Percentiles rank a stretch among this genome's conserved stretches.
These are phyloP conservation scores for Boletus sp. DNA, from an alignment of 768 basidiomycete genomes.

Conservation along the genomic window DNA sequence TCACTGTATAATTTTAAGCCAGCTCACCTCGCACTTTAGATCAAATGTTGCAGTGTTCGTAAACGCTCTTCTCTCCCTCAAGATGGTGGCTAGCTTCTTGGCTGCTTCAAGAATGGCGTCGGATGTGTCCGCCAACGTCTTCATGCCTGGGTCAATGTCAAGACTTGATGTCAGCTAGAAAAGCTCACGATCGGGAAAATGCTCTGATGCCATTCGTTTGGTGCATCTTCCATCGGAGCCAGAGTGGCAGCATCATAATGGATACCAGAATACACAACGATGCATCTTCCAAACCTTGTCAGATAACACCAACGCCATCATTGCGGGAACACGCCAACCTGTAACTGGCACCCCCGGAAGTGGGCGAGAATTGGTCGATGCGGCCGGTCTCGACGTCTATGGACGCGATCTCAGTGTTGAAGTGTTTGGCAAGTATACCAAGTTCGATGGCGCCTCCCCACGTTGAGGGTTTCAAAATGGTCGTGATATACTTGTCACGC, in stretches of 20 bases:
- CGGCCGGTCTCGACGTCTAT: constrained; percentile 92
- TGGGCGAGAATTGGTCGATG: constrained; percentile 70
- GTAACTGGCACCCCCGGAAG: constrained; percentile 34
- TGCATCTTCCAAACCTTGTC: constrained; percentile 41
- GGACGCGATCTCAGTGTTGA: constrained; percentile 80
- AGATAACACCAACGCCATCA: not conserved
- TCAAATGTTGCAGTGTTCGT: constrained; percentile 94
- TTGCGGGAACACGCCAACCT: constrained; percentile 15
- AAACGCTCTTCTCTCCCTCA: constrained; percentile 78
- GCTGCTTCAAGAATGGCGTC: constrained; percentile 66
- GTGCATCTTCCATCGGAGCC: constrained; percentile 73
- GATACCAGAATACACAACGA: constrained; percentile 93
- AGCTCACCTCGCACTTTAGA: constrained; percentile 78
- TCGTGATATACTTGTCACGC: constrained; percentile 71
- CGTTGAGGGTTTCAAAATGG: constrained; percentile 73
- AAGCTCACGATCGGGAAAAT: constrained; percentile 61
- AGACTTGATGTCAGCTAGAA: constrained; percentile 1
- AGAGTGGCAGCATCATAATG: constrained; percentile 93
- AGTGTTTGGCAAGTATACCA: constrained; percentile 78
- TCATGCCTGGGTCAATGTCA: constrained; percentile 22
- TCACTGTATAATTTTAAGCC: not conserved
- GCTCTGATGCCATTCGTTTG: constrained; percentile 87
- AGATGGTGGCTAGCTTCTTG: constrained; percentile 63
- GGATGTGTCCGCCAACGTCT: constrained; percentile 35
- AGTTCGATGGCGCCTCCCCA: constrained; percentile 99